Evolutionary conservation across 73 alveolate species (phyloP), one percentile per base, ranked within the genome.

Genomic region (Chromera velia): DNA sequence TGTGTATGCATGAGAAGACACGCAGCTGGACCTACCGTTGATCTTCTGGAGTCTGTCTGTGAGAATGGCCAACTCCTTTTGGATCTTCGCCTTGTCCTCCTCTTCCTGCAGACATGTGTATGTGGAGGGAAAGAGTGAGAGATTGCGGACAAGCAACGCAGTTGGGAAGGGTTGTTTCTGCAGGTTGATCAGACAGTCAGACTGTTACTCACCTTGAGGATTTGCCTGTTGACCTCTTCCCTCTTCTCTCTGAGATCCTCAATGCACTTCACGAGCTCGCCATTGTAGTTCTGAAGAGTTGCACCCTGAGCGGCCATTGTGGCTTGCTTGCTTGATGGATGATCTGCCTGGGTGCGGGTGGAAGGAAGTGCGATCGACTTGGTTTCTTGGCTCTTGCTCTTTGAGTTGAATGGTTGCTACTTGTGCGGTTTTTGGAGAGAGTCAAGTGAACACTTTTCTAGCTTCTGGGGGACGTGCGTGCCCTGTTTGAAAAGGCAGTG

Each of bases 201-300:
- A n/a, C n/a, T n/a, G n/a, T n/a, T n/a, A n/a, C 74, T 67, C 70
- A 34, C 85, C 85, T 80, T 80, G 70, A 80, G 67, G 80, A 80
- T 80, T 55, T 80, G 86, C 62, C 80, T 74, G 32, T 80, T 80
- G 79, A 80, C 47, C 55, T 80, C 80, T 72, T 80, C 86, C n/a
- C 86, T 64, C 86, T 80, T 80, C 81, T 80, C 86, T 29, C 86
- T 80, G 26, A 80, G 68, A 68, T 79, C 82, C 89, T 90, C 94
- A 32, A 90, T 90, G 79, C 91, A 83, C 88, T 88, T 92, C 32
- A 92, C 93, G 80, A 92, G 91, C 88, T 92, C 98, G 64, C 88
- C 85, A 81, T 92, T 92, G 90, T 88, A 92, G 89, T 88, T 92
- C 82, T 92, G 94, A 55, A 92, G 88, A 64, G 98, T 82, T 28